Evolutionary conservation across 257 asterid species (phyloP).

Genomic region (Forsythia viridissima): DNA sequence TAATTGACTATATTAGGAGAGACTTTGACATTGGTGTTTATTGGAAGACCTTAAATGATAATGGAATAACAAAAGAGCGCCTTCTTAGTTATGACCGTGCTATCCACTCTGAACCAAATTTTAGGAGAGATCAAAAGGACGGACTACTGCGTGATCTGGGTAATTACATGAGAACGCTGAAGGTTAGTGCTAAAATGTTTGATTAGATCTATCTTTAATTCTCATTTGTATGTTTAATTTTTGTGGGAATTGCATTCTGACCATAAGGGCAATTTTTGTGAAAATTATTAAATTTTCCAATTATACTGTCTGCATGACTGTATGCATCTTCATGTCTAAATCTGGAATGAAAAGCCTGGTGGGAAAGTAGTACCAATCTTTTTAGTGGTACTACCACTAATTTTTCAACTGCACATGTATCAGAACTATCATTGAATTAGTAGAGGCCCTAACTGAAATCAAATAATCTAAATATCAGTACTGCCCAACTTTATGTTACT

Average conservation of each 20-base stretch:
- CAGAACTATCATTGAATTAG: background rate
- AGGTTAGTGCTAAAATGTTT: slow-evolving; percentile 46
- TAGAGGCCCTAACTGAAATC: background rate
- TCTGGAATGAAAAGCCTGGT: background rate
- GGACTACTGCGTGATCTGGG: slow-evolving; percentile 95
- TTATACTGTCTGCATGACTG: slow-evolving; percentile 14
- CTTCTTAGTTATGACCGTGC: slow-evolving; percentile 98
- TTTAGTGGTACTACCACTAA: background rate
- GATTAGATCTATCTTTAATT: background rate
- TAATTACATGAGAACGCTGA: slow-evolving; percentile 87
- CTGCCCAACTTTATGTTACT: background rate
- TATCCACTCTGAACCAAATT: slow-evolving; percentile 84
- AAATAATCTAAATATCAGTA: background rate
- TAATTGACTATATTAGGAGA: slow-evolving; percentile 75
- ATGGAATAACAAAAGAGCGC: slow-evolving; percentile 97
- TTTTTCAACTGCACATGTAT: background rate
- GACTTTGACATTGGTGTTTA: slow-evolving; percentile 82
- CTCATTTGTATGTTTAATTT: background rate
- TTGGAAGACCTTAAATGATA: slow-evolving; percentile 92
- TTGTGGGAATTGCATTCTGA: background rate
- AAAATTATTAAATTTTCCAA: slow-evolving; percentile 11
- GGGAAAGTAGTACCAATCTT: background rate
- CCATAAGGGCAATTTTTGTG: background rate
- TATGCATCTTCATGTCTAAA: slow-evolving; percentile 6
- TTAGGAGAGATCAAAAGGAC: slow-evolving; percentile 77